Conservation (phyloP, 2,329 filamentous ascomycete genomes). For the Microthyrium microscopicum region DNA sequence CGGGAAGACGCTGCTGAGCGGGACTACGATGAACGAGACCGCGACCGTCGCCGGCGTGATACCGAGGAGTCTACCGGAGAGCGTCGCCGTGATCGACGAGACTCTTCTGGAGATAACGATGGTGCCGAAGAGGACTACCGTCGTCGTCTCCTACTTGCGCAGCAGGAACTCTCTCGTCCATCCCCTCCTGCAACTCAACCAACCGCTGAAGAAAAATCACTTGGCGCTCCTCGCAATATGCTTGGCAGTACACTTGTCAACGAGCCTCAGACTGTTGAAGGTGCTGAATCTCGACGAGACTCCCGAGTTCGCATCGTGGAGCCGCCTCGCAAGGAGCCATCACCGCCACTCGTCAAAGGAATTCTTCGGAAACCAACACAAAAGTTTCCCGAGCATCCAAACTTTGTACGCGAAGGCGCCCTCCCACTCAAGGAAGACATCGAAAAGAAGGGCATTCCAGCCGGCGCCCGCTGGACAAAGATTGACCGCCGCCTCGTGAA, state of each 20-base stretch:
- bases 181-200: background rate
- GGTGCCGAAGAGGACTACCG: background rate
- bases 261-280: background rate
- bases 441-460: constrained; percentile 44
- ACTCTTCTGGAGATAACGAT: background rate
- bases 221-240: background rate
- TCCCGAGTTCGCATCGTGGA: constrained; percentile 44
- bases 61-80: no score
- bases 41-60: background rate
- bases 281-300: constrained; percentile 3
- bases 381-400: constrained; percentile 74
- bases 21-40: background rate
- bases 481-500: constrained; percentile 79
- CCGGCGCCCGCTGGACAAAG: constrained; percentile 59
- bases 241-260: background rate
- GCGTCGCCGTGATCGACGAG: no score
- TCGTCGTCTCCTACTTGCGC: constrained; percentile 1
- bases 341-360: constrained; percentile 41
- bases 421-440: constrained; percentile 67
- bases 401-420: constrained; percentile 74
- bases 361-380: constrained; percentile 71
- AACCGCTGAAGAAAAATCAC: no score
- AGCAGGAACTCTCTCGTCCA: background rate
- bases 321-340: constrained; percentile 41
- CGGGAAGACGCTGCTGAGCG: background rate